Percentiles rank a stretch among this genome's conserved stretches.
These are phyloP conservation scores for Diaporthe ampelina DNA, from an alignment of 2,329 filamentous ascomycete genomes.

Conservation along the genomic window DNA sequence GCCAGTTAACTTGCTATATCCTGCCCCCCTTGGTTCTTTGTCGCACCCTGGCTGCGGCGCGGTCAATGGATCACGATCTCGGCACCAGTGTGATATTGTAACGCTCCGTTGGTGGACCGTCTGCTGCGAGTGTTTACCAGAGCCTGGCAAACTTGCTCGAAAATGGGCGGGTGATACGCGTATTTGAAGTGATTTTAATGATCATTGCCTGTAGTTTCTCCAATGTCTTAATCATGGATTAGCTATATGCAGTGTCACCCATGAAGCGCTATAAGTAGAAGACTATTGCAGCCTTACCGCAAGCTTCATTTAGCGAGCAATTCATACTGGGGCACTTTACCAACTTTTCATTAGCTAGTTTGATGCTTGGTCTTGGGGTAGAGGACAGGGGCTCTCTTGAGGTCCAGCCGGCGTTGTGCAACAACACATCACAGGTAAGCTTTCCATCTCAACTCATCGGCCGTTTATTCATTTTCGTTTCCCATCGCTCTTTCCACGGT, in stretches of 20 bases:
- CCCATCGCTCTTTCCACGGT: too few species aligned
- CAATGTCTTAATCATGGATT: too few species aligned
- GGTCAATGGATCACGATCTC: not conserved
- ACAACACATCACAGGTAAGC: too few species aligned
- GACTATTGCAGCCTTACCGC: not conserved
- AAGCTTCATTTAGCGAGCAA: not conserved
- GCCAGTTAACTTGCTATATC: not conserved
- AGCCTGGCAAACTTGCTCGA: too few species aligned
- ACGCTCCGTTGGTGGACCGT: not conserved
- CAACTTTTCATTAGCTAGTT: too few species aligned
- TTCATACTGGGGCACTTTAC: not conserved
- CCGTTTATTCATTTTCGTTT: too few species aligned
- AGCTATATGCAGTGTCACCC: slow-evolving; percentile 5
- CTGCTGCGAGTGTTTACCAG: not conserved
- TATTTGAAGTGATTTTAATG: too few species aligned
- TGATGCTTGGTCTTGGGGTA: not conserved
- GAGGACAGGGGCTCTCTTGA: too few species aligned
- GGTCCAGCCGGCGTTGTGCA: too few species aligned
- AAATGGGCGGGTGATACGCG: too few species aligned
- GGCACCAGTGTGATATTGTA: not conserved
- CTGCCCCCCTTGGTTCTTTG: not conserved
- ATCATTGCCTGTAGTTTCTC: too few species aligned
- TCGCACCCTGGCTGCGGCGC: not conserved
- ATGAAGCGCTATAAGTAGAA: not conserved
- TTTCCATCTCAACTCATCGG: too few species aligned